These are phyloP conservation scores for Beauveria scarabaeidicola DNA, from an alignment of 2,329 filamentous ascomycete genomes.

Conservation along the genomic window DNA sequence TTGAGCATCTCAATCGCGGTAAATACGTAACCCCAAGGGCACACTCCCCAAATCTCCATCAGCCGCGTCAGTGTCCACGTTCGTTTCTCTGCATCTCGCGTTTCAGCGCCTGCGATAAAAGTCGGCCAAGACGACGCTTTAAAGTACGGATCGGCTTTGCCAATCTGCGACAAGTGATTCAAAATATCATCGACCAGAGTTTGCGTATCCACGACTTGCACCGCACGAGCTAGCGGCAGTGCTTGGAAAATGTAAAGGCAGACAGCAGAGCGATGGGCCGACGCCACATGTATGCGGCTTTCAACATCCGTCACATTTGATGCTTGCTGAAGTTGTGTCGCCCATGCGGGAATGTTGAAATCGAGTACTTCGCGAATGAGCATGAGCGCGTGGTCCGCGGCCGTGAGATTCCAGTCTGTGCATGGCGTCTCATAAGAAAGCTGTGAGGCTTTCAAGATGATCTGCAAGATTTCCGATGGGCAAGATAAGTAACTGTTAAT, in stretches of 20 bases:
- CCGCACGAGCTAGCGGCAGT: slow-evolving; percentile 29
- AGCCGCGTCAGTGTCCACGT: slow-evolving; percentile 44
- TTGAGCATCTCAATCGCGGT: slow-evolving; percentile 40
- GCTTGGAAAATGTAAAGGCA: slow-evolving; percentile 39
- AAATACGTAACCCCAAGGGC: slow-evolving; percentile 43
- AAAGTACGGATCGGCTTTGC: slow-evolving; percentile 42
- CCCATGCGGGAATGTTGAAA: slow-evolving; percentile 37
- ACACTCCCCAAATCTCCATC: slow-evolving; percentile 34
- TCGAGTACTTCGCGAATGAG: slow-evolving; percentile 33
- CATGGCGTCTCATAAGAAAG: slow-evolving; percentile 30
- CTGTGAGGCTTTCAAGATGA: slow-evolving; percentile 36
- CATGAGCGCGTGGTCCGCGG: slow-evolving; percentile 28
- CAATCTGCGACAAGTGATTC: slow-evolving; percentile 39
- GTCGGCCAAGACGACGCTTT: slow-evolving; percentile 53
- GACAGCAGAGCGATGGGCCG: slow-evolving; percentile 37
- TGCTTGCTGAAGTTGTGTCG: slow-evolving; percentile 27
- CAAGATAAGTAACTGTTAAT: slow-evolving; percentile 35
- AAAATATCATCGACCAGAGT: slow-evolving; percentile 42
- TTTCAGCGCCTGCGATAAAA: slow-evolving; percentile 50
- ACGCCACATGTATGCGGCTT: slow-evolving; percentile 35
- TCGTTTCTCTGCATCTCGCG: slow-evolving; percentile 36
- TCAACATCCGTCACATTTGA: slow-evolving; percentile 31
- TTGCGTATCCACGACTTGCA: slow-evolving; percentile 31
- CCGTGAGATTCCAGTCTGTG: slow-evolving; percentile 23
- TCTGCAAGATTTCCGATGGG: slow-evolving; percentile 34